Evolutionary conservation across 2,329 filamentous ascomycete genomes (phyloP).

Genomic region (Parascedosporium putredinis): DNA sequence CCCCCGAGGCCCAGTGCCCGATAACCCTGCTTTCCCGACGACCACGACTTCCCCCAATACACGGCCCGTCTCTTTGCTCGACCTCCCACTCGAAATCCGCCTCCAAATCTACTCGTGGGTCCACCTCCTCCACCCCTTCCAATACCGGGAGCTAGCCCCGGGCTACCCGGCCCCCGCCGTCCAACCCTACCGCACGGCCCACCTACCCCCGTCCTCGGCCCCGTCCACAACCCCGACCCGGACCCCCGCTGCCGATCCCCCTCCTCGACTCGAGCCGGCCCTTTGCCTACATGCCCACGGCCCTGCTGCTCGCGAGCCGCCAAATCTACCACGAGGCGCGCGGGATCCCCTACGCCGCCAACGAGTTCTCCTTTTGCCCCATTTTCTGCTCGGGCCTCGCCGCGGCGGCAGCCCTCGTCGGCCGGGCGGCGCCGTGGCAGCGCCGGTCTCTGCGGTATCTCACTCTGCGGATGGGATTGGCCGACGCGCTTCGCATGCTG

Average conservation of each 20-base stretch:
- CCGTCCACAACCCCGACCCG: neutral
- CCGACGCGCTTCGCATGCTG: too few relatives aligned
- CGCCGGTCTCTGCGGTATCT: conserved; percentile 25
- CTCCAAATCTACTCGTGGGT: conserved; percentile 35
- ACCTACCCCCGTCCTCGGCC: neutral
- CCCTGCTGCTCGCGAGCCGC: conserved; percentile 25
- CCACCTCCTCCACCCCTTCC: conserved; percentile 25
- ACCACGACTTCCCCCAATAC: neutral
- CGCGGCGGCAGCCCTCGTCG: conserved; percentile 27
- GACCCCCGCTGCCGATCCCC: neutral
- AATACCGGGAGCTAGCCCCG: conserved; percentile 27
- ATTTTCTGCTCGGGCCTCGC: conserved; percentile 35
- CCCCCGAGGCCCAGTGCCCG: neutral
- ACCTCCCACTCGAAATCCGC: conserved; percentile 33
- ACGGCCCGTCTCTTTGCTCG: conserved; percentile 18
- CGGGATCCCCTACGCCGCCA: conserved; percentile 27
- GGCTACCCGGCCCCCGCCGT: conserved; percentile 26
- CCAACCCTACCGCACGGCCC: conserved; percentile 17
- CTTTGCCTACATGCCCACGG: conserved; percentile 28
- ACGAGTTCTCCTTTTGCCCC: conserved; percentile 36
- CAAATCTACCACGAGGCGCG: conserved; percentile 33
- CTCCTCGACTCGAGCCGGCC: conserved; percentile 25
- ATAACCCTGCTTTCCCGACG: neutral
- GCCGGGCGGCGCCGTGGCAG: conserved; percentile 30
- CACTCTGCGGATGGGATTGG: neutral